Conservation (phyloP, 768 basidiomycete genomes). For the Panaeolus cyanescens region DNA sequence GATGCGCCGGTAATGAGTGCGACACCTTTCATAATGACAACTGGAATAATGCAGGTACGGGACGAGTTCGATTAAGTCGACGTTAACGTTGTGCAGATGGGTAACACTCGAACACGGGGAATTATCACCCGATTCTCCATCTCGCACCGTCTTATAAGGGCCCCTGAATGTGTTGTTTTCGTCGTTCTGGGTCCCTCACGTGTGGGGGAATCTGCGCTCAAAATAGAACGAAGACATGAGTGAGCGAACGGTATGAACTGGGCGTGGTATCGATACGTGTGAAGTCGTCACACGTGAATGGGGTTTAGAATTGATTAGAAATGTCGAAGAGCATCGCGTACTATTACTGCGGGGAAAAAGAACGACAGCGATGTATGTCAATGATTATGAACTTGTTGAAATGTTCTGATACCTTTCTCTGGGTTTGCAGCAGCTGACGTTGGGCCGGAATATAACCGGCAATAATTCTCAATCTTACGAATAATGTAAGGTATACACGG, state of each 20-base stretch:
- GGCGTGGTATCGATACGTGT: neutral
- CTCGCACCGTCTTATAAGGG: neutral
- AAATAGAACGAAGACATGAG: neutral
- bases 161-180: neutral
- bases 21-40: conserved; percentile 11
- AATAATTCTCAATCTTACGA: neutral
- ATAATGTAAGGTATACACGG: no score
- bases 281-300: neutral
- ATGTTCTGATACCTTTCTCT: neutral
- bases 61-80: no score
- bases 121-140: neutral
- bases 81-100: neutral
- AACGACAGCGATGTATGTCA: neutral
- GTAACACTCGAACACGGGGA: neutral
- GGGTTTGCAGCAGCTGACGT: neutral
- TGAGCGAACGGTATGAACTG: neutral
- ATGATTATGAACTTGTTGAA: neutral
- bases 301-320: neutral
- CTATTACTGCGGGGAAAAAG: neutral
- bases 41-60: no score
- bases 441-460: neutral
- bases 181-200: neutral
- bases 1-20: conserved; percentile 35
- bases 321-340: neutral
- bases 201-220: neutral